phyloP scores from a whole-genome alignment of 2,329 filamentous ascomycete species.

The Aspergillus glaucus region DNA sequence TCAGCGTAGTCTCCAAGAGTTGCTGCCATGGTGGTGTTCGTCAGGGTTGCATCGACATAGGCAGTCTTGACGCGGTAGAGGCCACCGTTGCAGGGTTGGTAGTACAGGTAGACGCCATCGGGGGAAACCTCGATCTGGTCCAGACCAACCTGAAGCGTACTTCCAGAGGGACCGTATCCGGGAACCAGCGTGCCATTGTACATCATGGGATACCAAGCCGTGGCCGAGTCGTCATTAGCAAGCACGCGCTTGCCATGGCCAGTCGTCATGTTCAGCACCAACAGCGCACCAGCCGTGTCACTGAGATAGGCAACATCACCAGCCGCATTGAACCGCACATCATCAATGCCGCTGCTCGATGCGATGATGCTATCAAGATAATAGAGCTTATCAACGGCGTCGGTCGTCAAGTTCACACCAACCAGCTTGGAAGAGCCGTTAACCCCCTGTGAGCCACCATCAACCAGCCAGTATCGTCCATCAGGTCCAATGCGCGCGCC shows the following conservation, averaged over 20 bases:
- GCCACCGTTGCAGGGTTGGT: slow-evolving; percentile 31
- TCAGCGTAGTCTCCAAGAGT: neutral
- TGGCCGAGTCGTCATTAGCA: neutral
- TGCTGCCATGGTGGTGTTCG: slow-evolving; percentile 15
- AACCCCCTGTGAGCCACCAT: slow-evolving; percentile 23
- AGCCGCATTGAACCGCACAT: slow-evolving; percentile 28
- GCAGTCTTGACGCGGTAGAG: slow-evolving; percentile 29
- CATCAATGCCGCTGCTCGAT: slow-evolving; percentile 26
- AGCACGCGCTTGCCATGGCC: neutral
- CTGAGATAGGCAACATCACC: neutral
- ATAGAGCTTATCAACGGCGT: slow-evolving; percentile 27
- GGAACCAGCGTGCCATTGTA: neutral
- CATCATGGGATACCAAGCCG: neutral
- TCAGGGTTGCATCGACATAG: slow-evolving; percentile 16
- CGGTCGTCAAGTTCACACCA: slow-evolving; percentile 25
- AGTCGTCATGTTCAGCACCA: neutral
- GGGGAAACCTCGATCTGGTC: slow-evolving; percentile 36
- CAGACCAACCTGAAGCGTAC: slow-evolving; percentile 1
- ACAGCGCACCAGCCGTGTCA: neutral
- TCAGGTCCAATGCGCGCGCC: slow-evolving; percentile 27
- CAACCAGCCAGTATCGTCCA: slow-evolving; percentile 27
- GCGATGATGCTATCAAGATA: slow-evolving; percentile 27
- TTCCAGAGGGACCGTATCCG: neutral
- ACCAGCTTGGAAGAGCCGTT: slow-evolving; percentile 26
- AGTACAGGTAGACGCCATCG: slow-evolving; percentile 30